Percentiles rank a stretch among this genome's conserved stretches.
Conservation (phyloP, 116 monocot genomes). For the Posidonia oceanica region DNA sequence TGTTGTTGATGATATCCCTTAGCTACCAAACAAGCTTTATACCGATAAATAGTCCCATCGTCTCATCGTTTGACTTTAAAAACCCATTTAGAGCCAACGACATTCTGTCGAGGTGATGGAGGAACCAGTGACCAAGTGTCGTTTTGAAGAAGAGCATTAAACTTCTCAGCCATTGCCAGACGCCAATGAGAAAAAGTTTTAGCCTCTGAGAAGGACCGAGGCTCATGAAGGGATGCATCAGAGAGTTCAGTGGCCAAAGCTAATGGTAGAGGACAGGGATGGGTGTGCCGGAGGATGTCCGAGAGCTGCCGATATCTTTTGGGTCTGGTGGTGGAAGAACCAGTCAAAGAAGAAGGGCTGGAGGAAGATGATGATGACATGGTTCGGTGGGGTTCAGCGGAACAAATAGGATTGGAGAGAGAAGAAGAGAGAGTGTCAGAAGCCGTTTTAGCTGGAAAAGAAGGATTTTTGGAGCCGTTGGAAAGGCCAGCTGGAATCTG, state of each 20-base stretch:
- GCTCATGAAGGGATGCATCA: neutral
- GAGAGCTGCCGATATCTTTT: neutral
- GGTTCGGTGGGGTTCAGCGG: neutral
- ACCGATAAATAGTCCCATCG: neutral
- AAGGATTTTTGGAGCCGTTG: neutral
- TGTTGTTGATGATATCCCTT: neutral
- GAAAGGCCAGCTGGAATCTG: neutral
- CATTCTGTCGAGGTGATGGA: neutral
- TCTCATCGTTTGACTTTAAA: neutral
- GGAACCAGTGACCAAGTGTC: slow-evolving; percentile 5
- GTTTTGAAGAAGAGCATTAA: neutral
- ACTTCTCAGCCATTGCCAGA: neutral
- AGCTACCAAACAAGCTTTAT: neutral
- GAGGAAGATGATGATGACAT: neutral
- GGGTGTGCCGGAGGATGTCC: neutral
- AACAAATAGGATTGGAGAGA: neutral
- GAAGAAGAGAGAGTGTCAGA: neutral
- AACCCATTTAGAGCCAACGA: slow-evolving; percentile 7
- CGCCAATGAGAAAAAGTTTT: neutral
- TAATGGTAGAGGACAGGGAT: neutral
- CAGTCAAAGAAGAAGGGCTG: neutral
- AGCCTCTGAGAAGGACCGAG: neutral
- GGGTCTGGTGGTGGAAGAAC: neutral
- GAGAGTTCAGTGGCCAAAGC: neutral
- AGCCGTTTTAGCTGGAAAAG: neutral